phyloP scores from a whole-genome alignment of 2,329 filamentous ascomycete species.

The Clonostachys sp. region DNA sequence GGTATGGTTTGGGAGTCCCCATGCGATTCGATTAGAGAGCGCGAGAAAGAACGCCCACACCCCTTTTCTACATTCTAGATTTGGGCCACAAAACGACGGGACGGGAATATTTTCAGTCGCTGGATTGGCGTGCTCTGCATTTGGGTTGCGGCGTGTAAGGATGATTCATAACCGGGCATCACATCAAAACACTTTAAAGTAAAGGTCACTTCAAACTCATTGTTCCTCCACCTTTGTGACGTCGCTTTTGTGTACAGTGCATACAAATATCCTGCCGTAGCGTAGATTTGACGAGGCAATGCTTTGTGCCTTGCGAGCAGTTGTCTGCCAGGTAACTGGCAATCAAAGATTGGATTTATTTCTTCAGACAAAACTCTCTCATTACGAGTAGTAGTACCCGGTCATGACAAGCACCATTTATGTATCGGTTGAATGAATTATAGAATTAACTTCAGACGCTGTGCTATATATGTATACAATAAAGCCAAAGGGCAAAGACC shows the following conservation, averaged over 20 bases:
- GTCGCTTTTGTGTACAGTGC: too few relatives aligned
- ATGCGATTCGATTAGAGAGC: conserved; percentile 16
- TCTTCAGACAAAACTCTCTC: too few relatives aligned
- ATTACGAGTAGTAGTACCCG: too few relatives aligned
- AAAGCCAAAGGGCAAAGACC: too few relatives aligned
- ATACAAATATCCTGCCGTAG: too few relatives aligned
- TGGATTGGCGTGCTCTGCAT: conserved; percentile 31
- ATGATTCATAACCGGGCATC: conserved; percentile 46
- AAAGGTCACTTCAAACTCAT: conserved; percentile 16
- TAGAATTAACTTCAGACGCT: too few relatives aligned
- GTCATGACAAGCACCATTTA: not conserved
- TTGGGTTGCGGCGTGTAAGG: conserved; percentile 48
- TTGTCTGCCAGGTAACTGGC: too few relatives aligned
- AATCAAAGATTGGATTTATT: too few relatives aligned
- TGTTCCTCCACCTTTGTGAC: not conserved
- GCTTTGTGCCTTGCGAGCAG: too few relatives aligned
- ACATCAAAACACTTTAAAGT: conserved; percentile 38
- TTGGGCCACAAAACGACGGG: not conserved
- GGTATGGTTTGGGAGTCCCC: conserved; percentile 18
- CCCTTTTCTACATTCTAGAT: not conserved
- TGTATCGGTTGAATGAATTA: not conserved
- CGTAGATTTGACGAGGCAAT: too few relatives aligned
- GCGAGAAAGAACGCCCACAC: not conserved
- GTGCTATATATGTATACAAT: too few relatives aligned
- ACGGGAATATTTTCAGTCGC: not conserved